Percentiles rank a stretch among this genome's conserved stretches.
phyloP scores from a whole-genome alignment of 169 alveolate genomes.

The Plasmodium vivax region DNA sequence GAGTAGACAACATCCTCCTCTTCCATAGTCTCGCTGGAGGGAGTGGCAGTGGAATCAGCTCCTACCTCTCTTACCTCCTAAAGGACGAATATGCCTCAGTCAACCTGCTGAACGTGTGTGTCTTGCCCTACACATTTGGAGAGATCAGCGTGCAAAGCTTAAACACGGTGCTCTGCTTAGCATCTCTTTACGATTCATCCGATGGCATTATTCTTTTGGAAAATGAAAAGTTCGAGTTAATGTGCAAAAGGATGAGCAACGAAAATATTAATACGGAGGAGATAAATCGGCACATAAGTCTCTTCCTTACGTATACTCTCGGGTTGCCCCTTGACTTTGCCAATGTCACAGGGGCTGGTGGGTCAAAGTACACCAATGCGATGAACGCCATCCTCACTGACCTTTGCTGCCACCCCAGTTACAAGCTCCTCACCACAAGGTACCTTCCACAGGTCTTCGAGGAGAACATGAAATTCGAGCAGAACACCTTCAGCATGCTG shows the following conservation, averaged over 20 bases:
- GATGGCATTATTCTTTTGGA: constrained; percentile 48
- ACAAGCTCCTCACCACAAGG: constrained; percentile 39
- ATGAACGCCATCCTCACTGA: constrained; percentile 38
- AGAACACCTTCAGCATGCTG: constrained; percentile 59
- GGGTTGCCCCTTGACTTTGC: constrained; percentile 43
- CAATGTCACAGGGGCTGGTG: not conserved
- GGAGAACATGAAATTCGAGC: constrained; percentile 60
- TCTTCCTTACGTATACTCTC: constrained; percentile 16
- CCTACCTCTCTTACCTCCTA: constrained; percentile 64
- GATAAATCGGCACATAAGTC: constrained; percentile 48
- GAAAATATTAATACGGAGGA: constrained; percentile 65
- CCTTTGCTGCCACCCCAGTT: constrained; percentile 63
- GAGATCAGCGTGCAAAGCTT: constrained; percentile 77
- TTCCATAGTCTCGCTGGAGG: constrained; percentile 81
- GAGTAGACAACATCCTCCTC: constrained; percentile 72
- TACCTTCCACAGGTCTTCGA: constrained; percentile 65
- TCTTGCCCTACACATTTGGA: constrained; percentile 78
- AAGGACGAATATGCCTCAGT: constrained; percentile 76
- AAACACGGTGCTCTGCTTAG: constrained; percentile 73
- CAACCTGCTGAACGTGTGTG: constrained; percentile 56
- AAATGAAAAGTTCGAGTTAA: constrained; percentile 53
- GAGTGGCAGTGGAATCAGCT: constrained; percentile 79
- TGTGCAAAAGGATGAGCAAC: constrained; percentile 43
- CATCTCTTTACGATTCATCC: constrained; percentile 67
- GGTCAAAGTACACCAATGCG: constrained; percentile 39